These are phyloP conservation scores for Dichotomocladium elegans DNA, from an alignment of 371 early-diverging fungal species.

Conservation along the genomic window DNA sequence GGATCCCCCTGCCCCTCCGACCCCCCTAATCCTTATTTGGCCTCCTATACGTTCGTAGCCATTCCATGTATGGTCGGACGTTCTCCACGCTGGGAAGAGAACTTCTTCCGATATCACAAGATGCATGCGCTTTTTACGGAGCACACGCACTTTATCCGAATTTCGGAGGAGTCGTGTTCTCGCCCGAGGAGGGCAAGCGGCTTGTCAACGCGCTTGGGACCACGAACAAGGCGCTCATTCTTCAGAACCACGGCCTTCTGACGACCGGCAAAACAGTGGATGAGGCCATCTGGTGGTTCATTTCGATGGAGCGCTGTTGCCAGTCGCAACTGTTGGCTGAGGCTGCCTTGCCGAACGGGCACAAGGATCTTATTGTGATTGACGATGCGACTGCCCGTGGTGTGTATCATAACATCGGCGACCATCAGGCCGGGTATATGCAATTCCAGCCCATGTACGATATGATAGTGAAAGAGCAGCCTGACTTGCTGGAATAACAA, in stretches of 20 bases:
- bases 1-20: neutral
- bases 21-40: neutral
- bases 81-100: conserved; percentile 46
- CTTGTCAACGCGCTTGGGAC: conserved; percentile 43
- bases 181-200: conserved; percentile 47
- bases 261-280: conserved; percentile 54
- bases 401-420: conserved; percentile 33
- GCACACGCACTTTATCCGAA: conserved; percentile 45
- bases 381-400: conserved; percentile 37
- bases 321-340: conserved; percentile 56
- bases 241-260: conserved; percentile 60
- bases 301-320: conserved; percentile 54
- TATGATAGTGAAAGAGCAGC: conserved; percentile 51
- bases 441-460: conserved; percentile 59
- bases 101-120: conserved; percentile 54
- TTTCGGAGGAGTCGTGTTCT: conserved; percentile 53
- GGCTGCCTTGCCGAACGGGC: conserved; percentile 37
- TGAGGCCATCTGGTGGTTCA: conserved; percentile 57
- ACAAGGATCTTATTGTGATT: conserved; percentile 34
- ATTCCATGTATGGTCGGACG: conserved; percentile 59
- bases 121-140: conserved; percentile 56
- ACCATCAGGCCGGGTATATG: conserved; percentile 39
- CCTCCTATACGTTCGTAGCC: conserved; percentile 17
- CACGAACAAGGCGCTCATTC: conserved; percentile 46
- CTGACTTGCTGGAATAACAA: conserved; percentile 31